phyloP scores from a whole-genome alignment of 2,329 filamentous ascomycete species.

The Cladophialophora carrionii region DNA sequence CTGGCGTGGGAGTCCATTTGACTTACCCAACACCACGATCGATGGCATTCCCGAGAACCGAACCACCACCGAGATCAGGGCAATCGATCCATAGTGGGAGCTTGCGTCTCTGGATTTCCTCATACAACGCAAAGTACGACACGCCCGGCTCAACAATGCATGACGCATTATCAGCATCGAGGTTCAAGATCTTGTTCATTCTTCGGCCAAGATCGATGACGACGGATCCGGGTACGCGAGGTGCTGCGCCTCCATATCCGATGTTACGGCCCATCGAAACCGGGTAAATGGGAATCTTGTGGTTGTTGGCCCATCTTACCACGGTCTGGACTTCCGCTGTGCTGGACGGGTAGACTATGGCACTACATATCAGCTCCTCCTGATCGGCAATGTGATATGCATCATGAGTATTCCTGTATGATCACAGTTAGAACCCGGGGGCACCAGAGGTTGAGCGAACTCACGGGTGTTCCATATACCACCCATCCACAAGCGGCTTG shows the following conservation, averaged over 20 bases:
- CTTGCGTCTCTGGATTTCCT: slow-evolving; percentile 46
- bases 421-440: neutral
- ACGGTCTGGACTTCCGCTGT: slow-evolving; percentile 45
- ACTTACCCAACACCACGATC: slow-evolving; percentile 50
- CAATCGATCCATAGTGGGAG: slow-evolving; percentile 54
- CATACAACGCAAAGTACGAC: slow-evolving; percentile 52
- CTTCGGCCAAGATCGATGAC: slow-evolving; percentile 51
- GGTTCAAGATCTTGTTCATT: slow-evolving; percentile 43
- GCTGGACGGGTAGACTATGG: slow-evolving; percentile 45
- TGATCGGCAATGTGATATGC: slow-evolving; percentile 50
- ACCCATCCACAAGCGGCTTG: slow-evolving; percentile 41
- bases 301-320: slow-evolving; percentile 43
- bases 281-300: slow-evolving; percentile 44
- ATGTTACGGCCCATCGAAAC: slow-evolving; percentile 50
- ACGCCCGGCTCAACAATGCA: slow-evolving; percentile 51
- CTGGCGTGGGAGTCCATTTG: too few relatives aligned
- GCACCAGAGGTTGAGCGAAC: too few relatives aligned
- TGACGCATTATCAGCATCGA: slow-evolving; percentile 42
- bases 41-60: slow-evolving; percentile 55
- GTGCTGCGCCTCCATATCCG: slow-evolving; percentile 57
- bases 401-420: slow-evolving; percentile 47
- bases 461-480: slow-evolving; percentile 46
- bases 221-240: slow-evolving; percentile 50
- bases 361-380: slow-evolving; percentile 51
- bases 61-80: slow-evolving; percentile 56